These are phyloP conservation scores for Pseudocercospora eumusae DNA, from an alignment of 2,329 filamentous ascomycete species.

Conservation along the genomic window DNA sequence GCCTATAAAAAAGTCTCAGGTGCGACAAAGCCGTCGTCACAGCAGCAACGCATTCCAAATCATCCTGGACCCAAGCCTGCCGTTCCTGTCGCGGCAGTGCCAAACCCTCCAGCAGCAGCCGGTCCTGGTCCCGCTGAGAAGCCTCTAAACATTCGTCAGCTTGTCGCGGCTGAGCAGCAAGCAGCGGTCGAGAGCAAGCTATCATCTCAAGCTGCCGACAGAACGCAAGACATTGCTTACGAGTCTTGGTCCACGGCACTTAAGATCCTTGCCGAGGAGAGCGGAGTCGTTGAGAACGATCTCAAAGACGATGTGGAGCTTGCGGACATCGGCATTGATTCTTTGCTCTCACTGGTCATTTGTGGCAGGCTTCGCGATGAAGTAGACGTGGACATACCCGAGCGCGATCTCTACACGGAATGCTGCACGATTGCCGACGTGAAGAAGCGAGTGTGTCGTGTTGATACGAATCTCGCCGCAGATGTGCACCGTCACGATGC, in stretches of 20 bases:
- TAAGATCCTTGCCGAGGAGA: constrained; percentile 38
- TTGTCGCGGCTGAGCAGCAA: background rate
- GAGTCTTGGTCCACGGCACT: constrained; percentile 8
- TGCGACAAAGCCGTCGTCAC: background rate
- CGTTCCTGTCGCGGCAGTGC: background rate
- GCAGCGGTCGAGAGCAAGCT: background rate
- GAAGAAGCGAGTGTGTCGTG: background rate
- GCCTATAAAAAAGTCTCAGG: constrained; percentile 24
- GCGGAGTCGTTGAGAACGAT: constrained; percentile 33
- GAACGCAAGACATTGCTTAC: constrained; percentile 2
- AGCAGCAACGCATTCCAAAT: too few species aligned
- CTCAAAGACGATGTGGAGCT: constrained; percentile 35
- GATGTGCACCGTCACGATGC: background rate
- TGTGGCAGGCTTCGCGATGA: constrained; percentile 33
- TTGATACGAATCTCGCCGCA: background rate
- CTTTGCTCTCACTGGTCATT: constrained; percentile 35
- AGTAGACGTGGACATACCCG: constrained; percentile 29
- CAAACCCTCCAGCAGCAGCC: background rate
- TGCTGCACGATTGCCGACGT: constrained; percentile 12
- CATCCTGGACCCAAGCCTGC: background rate
- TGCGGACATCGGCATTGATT: constrained; percentile 38
- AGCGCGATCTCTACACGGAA: constrained; percentile 15
- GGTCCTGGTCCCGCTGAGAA: background rate
- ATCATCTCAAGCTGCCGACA: background rate
- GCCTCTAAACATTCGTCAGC: background rate